Base-by-base conservation (phyloP, 2,329 filamentous ascomycete species). In the Paecilomyces formosus region DNA sequence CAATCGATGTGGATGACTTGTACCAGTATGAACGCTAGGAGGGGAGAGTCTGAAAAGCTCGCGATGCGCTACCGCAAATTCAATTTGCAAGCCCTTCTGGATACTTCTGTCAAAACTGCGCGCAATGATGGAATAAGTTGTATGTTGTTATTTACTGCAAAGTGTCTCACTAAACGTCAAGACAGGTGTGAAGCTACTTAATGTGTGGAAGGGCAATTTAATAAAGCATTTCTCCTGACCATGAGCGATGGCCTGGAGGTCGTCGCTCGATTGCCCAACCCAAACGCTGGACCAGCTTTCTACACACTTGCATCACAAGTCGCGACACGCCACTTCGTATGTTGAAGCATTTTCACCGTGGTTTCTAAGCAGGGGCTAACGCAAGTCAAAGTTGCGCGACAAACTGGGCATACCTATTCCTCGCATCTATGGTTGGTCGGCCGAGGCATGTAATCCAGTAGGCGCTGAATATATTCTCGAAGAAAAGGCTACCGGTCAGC, bases 391-490 rank as follows among this genome's bases (percentile, higher is more conserved):
- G 62, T 21, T 64, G 7, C 58, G 60, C 15, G 60, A 60, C 11
- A 8, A 53, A 33, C 52, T 64, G 51, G 64, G 64, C 9, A 61
- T 76, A 56, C 72, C 74, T 22, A 70, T 76, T 15, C 74, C 74
- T 3, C 58, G 64, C 45, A 58, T 77, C 15, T 71, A 70, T 60
- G 60, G 65, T 35, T 76, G 71, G 63, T 73, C 71, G 24, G 56
- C 70, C 31, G 68, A 68, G 9, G 55, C 53, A 15, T 64, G 70
- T 15, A 77, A 77, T 58, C 45, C 69, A 52, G 73, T 72, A 35
- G 73, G 73, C 2, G 71, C 70, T 50, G 73, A 77, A 63, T 78
- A 73, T 53, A 68, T 78, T 22, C 69, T 78, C 21, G 73, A 76
- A 67, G 74, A 74, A 57, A 66, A 68, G 26, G 62, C 70, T 15